Conservation (phyloP, 208 protist species). For the Crithidia acanthocephali region DNA sequence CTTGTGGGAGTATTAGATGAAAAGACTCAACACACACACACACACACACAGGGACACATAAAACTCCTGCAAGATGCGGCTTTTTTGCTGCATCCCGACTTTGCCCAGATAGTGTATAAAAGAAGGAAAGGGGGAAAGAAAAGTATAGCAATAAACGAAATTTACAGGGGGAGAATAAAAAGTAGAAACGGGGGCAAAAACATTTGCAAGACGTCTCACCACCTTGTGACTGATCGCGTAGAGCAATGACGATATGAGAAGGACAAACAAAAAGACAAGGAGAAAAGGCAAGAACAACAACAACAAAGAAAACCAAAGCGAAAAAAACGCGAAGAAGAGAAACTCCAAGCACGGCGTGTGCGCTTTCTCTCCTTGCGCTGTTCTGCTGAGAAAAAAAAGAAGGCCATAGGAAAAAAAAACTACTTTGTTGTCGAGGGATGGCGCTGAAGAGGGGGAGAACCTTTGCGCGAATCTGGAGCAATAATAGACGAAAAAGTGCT, state of each 20-base stretch:
- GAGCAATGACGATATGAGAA: not conserved
- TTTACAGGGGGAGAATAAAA: not conserved
- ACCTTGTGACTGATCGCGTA: not conserved
- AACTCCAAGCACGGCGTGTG: too few relatives aligned
- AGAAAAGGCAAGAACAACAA: not conserved
- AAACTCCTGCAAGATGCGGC: too few relatives aligned
- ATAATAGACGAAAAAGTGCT: not conserved
- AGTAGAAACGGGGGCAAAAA: not conserved
- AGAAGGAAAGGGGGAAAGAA: too few relatives aligned
- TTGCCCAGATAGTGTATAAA: too few relatives aligned
- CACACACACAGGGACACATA: too few relatives aligned
- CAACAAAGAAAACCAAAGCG: not conserved
- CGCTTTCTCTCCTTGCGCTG: not conserved
- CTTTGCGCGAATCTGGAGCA: not conserved
- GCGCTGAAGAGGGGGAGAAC: not conserved
- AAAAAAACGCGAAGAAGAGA: not conserved
- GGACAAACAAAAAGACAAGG: not conserved
- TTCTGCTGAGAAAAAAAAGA: not conserved
- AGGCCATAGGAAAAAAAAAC: not conserved
- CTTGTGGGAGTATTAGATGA: too few relatives aligned
- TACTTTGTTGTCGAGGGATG: too few relatives aligned
- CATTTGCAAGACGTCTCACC: too few relatives aligned
- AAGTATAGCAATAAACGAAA: constrained; percentile 3
- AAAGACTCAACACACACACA: too few relatives aligned
- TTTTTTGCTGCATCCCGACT: too few relatives aligned